Evolutionary conservation across 2,329 filamentous ascomycete genomes (phyloP), one percentile per base, ranked within the genome.

Genomic region (Arthrinium phaeospermum): DNA sequence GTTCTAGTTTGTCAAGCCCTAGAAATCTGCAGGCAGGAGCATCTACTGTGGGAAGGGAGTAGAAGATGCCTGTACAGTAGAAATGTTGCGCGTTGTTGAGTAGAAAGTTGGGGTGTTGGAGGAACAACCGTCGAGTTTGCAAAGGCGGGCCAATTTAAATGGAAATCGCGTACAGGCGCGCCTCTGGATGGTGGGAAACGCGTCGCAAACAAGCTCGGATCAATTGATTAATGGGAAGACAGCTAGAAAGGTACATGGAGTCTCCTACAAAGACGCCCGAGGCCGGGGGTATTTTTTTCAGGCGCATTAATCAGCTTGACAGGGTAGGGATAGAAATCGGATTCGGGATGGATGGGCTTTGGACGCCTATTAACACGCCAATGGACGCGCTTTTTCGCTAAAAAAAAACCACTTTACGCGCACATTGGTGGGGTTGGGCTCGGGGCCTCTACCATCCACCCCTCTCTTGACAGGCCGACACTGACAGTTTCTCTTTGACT

Each of bases 91-190:
- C 41, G 46, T 51, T 70, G 68, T 70, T 70, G 47, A 51, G 68
- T 70, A 19, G 68, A 27, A 70, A 70, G 68, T 51, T 70, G 68
- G 68, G 46, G 67, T 46, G 44, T 70, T 45, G 68, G 68, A 53
- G 68, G 47, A 70, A 53, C 47, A 70, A 70, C 68, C 47, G 30
- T 70, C 47, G 49, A 70, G 30, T 70, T 70, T 70, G 68, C 68
- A 68, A 45, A 64, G 57, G 57, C 67, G 67, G 67, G 67, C 41
- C 41, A 37, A 44, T 51, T 70, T 70, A 70, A 70, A 70, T 70
- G 68, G 68, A 70, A 69, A 41, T 69, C 67, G 67, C 67, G 57
- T 41, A 41, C 30, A n/a, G 22, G n/a, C 57, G 57, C 57, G 57
- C 57, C 57, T 64, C 34, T 37, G 34, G 10, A 37, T 41, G 57